Base-by-base conservation (phyloP, 352 stramenopile species). In the Elongisporangium anandrum region DNA sequence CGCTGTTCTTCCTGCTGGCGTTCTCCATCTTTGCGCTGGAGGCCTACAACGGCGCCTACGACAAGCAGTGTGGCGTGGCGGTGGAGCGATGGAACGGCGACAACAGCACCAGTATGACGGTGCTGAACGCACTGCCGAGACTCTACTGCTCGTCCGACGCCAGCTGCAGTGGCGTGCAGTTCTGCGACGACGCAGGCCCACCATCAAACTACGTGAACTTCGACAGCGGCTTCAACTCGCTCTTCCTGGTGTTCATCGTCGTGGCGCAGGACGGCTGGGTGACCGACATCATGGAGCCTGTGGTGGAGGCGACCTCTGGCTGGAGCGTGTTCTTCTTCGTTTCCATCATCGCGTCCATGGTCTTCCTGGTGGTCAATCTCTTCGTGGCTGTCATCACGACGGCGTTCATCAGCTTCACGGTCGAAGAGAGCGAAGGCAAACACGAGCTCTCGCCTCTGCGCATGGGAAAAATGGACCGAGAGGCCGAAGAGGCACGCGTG, bases 361-460 rank as follows among this genome's bases (percentile, higher is more conserved):
- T 93, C 8, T 91, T 93, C 48, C 73, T 93, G 15, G 83, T 91
- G 47, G 80, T 93, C 29, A 93, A 93, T 39, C 55, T 93, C 7
- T 93, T 93, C 50, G 83, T 93, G 17, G 83, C 83, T 10, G 83
- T 91, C 23, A 93, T 93, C 63, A 93, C 83, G 4, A 93, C 83
- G 3, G 77, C 81, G 15, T 93, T 93, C 57, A 93, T 93, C 81
- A 92, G 86, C 50, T 90, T 89, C 34, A 82, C 78, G 10, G 67
- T 87, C 13, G 82, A 87, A 52, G 74, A 72, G 55, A 4, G 62
- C 75, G 10, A 59, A 56, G 21, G 72, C 59, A 60, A 80, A 3
- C 69, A 69, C 1, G 65, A 68, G 1, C 61, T 72, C 4, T 80
- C 29, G 29, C 29, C 29, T 41, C 29, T 41, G 29, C 29, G 62